These are phyloP conservation scores for Sporisorium exsertum DNA, from an alignment of 1,284 basidiomycete genomes.

Conservation along the genomic window DNA sequence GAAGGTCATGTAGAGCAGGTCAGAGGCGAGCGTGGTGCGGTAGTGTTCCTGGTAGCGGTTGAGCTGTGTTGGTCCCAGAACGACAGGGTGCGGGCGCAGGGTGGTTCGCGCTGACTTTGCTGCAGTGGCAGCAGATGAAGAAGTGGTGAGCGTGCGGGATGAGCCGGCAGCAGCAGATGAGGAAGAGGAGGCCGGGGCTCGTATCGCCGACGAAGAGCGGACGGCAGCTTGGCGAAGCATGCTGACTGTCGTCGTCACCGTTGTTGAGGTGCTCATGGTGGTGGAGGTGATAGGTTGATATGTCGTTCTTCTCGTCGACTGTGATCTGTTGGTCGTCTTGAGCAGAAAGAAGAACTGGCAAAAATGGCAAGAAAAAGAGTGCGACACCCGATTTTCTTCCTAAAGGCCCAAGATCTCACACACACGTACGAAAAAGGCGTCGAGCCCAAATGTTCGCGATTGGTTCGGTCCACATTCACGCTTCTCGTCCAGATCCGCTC, in stretches of 20 bases:
- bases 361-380: not conserved
- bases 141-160: conserved; percentile 18
- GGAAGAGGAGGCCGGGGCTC: conserved; percentile 2
- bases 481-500: not conserved
- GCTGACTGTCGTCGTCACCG: conserved; percentile 39
- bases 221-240: conserved; percentile 25
- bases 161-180: not conserved
- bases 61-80: conserved; percentile 75
- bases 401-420: not conserved
- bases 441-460: not conserved
- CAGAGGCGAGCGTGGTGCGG: conserved; percentile 81
- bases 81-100: conserved; percentile 50
- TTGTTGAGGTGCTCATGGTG: conserved; percentile 31
- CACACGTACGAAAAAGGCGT: conserved; percentile 7
- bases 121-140: not conserved
- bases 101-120: conserved; percentile 46
- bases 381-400: not conserved
- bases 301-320: not conserved
- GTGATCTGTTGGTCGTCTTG: not conserved
- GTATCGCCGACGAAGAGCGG: conserved; percentile 8
- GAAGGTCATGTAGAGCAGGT: conserved; percentile 96
- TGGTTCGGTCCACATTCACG: conserved; percentile 18
- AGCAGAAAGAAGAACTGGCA: not conserved
- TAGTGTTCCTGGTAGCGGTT: conserved; percentile 88
- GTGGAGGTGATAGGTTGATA: not conserved